Conservation (phyloP, 441 rosid species). For the Mallotus japonicus region DNA sequence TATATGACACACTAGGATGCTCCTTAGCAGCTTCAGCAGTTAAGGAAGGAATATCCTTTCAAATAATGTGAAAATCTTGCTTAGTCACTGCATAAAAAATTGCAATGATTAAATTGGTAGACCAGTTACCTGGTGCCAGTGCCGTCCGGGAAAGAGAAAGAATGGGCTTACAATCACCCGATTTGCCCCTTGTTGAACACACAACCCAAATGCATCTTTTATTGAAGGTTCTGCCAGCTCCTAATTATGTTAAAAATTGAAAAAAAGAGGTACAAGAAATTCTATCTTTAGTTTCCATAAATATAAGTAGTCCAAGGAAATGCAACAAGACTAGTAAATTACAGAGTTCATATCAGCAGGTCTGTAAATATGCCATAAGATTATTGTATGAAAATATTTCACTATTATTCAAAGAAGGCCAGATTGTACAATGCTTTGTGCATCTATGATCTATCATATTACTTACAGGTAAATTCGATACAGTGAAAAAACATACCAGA, state of each 20-base stretch:
- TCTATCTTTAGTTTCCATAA: not conserved
- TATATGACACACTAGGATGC: conserved; percentile 58
- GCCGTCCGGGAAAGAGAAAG: conserved; percentile 90
- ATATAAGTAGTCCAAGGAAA: not conserved
- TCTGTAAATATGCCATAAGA: not conserved
- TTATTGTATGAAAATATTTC: not conserved
- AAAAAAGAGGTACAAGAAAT: not conserved
- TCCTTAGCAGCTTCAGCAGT: conserved; percentile 92
- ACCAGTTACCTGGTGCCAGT: conserved; percentile 75
- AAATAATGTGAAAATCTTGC: conserved; percentile 15
- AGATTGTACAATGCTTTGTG: not conserved
- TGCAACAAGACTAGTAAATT: not conserved
- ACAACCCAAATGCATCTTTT: conserved; percentile 64
- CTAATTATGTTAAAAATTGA: conserved; percentile 33
- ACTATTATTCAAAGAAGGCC: not conserved
- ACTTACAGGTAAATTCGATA: not conserved
- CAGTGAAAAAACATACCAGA: not conserved
- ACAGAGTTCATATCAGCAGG: not conserved
- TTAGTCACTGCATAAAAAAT: conserved; percentile 6
- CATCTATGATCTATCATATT: not conserved
- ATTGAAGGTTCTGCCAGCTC: conserved; percentile 92
- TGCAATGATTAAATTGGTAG: not conserved
- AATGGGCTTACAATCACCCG: conserved; percentile 88
- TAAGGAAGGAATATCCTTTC: conserved; percentile 78
- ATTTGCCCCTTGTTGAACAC: conserved; percentile 71